Evolutionary conservation across 2,329 filamentous ascomycete species (phyloP).

Genomic region (Fusarium haematococcum): DNA sequence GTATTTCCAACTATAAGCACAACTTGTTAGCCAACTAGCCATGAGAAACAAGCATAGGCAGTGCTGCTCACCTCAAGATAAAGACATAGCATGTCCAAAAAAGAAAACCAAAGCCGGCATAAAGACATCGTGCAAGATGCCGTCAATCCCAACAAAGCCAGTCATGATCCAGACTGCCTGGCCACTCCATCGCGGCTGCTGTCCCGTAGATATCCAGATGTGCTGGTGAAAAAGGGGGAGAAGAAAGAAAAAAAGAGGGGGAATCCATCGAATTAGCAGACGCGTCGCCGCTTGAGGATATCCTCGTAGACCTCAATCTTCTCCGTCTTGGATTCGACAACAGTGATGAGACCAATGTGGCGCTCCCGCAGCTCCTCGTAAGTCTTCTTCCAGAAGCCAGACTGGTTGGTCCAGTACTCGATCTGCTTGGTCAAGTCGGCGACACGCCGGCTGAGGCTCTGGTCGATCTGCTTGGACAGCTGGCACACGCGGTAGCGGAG

Average conservation of each 20-base stretch:
- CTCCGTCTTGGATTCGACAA: constrained; percentile 46
- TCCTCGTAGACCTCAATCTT: constrained; percentile 52
- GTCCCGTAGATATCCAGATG: constrained; percentile 8
- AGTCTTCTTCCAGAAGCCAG: constrained; percentile 47
- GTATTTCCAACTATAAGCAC: constrained; percentile 16
- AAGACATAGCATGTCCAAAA: neutral
- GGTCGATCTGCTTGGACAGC: constrained; percentile 50
- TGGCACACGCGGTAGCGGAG: constrained; percentile 51
- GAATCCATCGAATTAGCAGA: constrained; percentile 35
- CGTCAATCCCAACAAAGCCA: constrained; percentile 16
- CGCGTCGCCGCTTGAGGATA: constrained; percentile 47
- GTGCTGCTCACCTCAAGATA: constrained; percentile 1
- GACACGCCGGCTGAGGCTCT: constrained; percentile 47
- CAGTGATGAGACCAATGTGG: constrained; percentile 45
- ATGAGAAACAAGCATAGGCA: too few species aligned
- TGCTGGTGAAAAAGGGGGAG: neutral
- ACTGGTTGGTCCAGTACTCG: constrained; percentile 51
- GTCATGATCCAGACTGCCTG: neutral
- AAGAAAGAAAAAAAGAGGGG: neutral
- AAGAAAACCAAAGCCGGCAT: neutral
- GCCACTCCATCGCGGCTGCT: neutral
- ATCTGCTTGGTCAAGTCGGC: constrained; percentile 49
- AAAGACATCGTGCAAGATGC: constrained; percentile 5
- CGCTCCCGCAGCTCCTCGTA: constrained; percentile 44
- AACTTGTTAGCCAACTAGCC: neutral